phyloP scores from a whole-genome alignment of 2,329 filamentous ascomycete species.

The Colletotrichum eleusines region DNA sequence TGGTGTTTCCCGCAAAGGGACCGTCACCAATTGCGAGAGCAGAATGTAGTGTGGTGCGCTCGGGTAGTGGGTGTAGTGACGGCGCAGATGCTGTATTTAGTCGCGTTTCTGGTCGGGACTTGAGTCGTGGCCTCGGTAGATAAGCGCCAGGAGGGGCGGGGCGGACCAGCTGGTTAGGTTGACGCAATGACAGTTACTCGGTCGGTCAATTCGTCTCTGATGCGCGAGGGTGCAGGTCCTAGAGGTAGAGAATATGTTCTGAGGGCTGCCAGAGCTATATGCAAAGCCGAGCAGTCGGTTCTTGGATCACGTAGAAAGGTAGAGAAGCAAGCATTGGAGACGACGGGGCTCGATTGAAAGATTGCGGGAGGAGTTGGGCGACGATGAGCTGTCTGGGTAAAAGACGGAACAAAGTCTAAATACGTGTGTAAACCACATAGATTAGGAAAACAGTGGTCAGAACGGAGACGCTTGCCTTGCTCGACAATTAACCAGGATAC shows the following conservation, averaged over 20 bases:
- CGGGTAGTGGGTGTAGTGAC: conserved; percentile 4
- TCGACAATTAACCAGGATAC: conserved; percentile 12
- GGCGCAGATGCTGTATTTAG: conserved; percentile 38
- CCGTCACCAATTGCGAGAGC: conserved; percentile 32
- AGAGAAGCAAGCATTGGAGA: neutral
- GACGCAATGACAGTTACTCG: conserved; percentile 39
- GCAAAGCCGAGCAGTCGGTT: neutral
- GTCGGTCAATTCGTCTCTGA: conserved; percentile 19
- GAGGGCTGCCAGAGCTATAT: conserved; percentile 2
- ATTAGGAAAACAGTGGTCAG: conserved; percentile 6
- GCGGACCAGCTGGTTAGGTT: conserved; percentile 12
- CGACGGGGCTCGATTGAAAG: neutral
- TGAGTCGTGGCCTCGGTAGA: conserved; percentile 28
- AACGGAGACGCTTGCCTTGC: neutral
- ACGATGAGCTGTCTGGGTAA: conserved; percentile 7
- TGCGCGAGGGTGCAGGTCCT: neutral
- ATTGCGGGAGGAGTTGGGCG: conserved; percentile 6
- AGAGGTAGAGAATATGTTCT: conserved; percentile 1
- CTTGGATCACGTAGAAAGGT: neutral
- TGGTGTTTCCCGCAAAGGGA: conserved; percentile 16
- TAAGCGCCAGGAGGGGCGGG: conserved; percentile 24
- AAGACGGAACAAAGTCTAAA: conserved; percentile 38
- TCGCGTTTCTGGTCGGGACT: conserved; percentile 25
- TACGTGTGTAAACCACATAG: conserved; percentile 21
- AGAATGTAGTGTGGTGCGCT: neutral